Evolutionary conservation across 2,329 filamentous ascomycete genomes (phyloP).

Genomic region (Helicocarpus griseus): DNA sequence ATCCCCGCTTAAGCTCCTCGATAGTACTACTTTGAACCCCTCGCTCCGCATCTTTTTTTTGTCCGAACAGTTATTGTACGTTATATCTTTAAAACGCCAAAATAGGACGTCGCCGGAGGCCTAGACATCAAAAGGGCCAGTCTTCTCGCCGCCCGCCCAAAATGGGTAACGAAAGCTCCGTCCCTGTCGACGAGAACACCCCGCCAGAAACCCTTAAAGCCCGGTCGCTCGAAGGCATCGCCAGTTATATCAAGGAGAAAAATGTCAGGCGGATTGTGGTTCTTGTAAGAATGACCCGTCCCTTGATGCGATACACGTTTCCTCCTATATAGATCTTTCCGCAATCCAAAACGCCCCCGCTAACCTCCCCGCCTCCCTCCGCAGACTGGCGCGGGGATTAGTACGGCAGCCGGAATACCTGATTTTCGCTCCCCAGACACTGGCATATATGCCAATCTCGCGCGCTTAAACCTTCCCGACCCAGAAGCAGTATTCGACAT

Average conservation of each 20-base stretch:
- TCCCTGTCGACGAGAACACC: conserved; percentile 53
- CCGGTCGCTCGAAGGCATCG: conserved; percentile 63
- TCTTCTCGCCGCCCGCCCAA: conserved; percentile 11
- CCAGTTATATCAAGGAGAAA: conserved; percentile 67
- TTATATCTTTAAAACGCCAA: conserved; percentile 4
- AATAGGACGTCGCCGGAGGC: conserved; percentile 18
- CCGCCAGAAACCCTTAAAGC: conserved; percentile 56
- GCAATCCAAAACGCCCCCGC: not conserved
- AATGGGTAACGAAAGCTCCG: conserved; percentile 83
- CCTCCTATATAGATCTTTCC: too few species aligned
- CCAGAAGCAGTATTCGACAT: conserved; percentile 95
- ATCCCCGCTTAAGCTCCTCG: not conserved
- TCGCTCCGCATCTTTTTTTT: not conserved
- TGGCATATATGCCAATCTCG: conserved; percentile 86
- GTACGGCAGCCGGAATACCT: conserved; percentile 56
- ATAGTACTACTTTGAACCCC: not conserved
- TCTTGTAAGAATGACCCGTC: conserved; percentile 43
- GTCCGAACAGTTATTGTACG: not conserved
- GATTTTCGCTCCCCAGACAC: conserved; percentile 92
- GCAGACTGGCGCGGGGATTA: conserved; percentile 74
- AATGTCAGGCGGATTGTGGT: conserved; percentile 65
- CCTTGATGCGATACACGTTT: not conserved
- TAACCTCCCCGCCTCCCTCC: not conserved
- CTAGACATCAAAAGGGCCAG: conserved; percentile 14
- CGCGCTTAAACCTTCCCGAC: conserved; percentile 72